Evolutionary conservation across 805 yeast species (phyloP), one percentile per base, ranked within the genome.

Genomic region (Candida pini): DNA sequence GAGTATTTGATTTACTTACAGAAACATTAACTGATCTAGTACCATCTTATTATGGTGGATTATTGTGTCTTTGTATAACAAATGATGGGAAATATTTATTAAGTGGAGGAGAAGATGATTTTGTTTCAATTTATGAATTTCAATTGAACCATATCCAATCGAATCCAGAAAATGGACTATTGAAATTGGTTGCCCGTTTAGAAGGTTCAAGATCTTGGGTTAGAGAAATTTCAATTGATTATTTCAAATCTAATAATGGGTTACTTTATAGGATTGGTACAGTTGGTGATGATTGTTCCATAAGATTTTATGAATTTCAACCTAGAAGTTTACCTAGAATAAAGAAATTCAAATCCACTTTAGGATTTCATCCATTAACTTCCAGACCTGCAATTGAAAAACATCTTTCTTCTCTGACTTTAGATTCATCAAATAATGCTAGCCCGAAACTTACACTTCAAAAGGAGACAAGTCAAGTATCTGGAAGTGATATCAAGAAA

Each of bases 1-100:
- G 82, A 30, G 45, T 82, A 13, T 60, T 82, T 30, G 81, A 80
- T 49, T 51, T 79, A 3, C 47, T 49, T 17, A 53, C 49, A 5
- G 76, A 72, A 40, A 38, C 35, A 9, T 38, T 71, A 4, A 48
- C 73, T 1, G 89, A 80, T 45, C 60, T 79, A 1, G 54, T 75
- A 22, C 76, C 84, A 4, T 70, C 81, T 23, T 79, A 77, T 48
- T 83, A 77, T 51, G 84, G 81, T 23, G 86, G 87, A 0, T 58
- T 80, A 9, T 56, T 71, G 20, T 68, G 74, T 43, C 52, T 71
- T 15, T 63, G 58, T 28, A 66, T 73, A 36, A 69, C 78, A 0
- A 59, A 60, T 3, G 79, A 74, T 45, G 69, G 64, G 23, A 66
- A 63, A 39, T 73, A 68, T 40, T 50, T 74, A 16, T 25, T 60